Conservation (phyloP, 805 yeast species). For the Lipomyces chichibuensis region DNA sequence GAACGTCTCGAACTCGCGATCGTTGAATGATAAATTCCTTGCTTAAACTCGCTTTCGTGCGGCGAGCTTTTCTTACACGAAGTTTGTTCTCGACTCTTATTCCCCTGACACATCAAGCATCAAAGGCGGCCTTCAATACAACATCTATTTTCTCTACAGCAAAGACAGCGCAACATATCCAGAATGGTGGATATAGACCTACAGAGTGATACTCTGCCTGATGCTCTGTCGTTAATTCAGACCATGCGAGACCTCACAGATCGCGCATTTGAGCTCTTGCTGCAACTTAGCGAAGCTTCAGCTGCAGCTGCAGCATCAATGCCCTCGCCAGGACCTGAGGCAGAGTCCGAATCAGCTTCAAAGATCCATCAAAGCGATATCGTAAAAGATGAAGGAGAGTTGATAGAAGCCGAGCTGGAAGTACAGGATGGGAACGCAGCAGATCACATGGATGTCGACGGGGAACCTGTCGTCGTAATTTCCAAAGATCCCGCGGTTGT, state of each 20-base stretch:
- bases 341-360: background rate
- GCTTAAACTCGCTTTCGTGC: background rate
- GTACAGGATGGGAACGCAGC: background rate
- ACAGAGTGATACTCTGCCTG: background rate
- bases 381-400: background rate
- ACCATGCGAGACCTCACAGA: slow-evolving; percentile 20
- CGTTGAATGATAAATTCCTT: background rate
- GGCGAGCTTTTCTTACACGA: background rate
- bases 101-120: background rate
- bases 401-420: background rate
- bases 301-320: slow-evolving; percentile 15
- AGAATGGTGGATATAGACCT: background rate
- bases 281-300: slow-evolving; percentile 3
- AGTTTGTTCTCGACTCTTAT: background rate
- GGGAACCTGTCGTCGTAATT: background rate
- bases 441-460: slow-evolving; percentile 8
- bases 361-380: background rate
- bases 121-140: no score
- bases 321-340: slow-evolving; percentile 15
- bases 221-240: slow-evolving; percentile 6
- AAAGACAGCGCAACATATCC: background rate
- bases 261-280: slow-evolving; percentile 11
- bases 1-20: no score
- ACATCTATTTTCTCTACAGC: background rate
- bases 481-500: background rate